Percentiles rank a stretch among this genome's conserved stretches.
Evolutionary conservation across 1,284 basidiomycete genomes (phyloP).

Genomic region (Schizopora paradoxa): DNA sequence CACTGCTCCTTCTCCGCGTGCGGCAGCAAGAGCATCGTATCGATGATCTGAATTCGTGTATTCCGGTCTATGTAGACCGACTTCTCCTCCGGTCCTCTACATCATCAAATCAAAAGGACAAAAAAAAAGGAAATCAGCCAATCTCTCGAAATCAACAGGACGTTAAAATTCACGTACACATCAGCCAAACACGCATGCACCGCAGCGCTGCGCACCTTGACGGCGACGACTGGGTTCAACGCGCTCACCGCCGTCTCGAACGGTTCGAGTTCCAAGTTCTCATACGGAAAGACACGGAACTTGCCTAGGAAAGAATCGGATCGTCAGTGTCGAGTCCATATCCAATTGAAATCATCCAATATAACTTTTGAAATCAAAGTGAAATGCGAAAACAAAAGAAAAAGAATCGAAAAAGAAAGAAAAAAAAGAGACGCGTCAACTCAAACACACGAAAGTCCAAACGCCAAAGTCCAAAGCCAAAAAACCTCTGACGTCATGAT

Average conservation of each 20-base stretch:
- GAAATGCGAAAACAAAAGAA: neutral
- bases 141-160: neutral
- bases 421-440: no score
- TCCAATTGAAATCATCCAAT: no score
- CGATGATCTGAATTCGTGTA: constrained; percentile 67
- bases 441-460: no score
- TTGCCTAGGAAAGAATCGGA: constrained; percentile 32
- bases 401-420: neutral
- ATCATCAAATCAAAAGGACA: constrained; percentile 1
- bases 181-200: constrained; percentile 74
- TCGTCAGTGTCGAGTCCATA: no score
- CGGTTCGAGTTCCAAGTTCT: constrained; percentile 58
- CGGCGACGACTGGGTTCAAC: constrained; percentile 76
- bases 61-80: constrained; percentile 63
- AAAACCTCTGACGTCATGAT: no score
- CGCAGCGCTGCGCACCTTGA: constrained; percentile 73
- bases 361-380: constrained; percentile 3
- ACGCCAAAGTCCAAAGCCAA: no score
- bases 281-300: constrained; percentile 71
- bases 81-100: constrained; percentile 43
- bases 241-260: constrained; percentile 69
- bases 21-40: constrained; percentile 64
- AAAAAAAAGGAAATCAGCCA: constrained; percentile 6
- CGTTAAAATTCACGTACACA: constrained; percentile 44
- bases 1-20: constrained; percentile 79